Percentiles rank a stretch among this genome's conserved stretches.
Conservation (phyloP, 1,139 yeast genomes). For the Candida sp. region DNA sequence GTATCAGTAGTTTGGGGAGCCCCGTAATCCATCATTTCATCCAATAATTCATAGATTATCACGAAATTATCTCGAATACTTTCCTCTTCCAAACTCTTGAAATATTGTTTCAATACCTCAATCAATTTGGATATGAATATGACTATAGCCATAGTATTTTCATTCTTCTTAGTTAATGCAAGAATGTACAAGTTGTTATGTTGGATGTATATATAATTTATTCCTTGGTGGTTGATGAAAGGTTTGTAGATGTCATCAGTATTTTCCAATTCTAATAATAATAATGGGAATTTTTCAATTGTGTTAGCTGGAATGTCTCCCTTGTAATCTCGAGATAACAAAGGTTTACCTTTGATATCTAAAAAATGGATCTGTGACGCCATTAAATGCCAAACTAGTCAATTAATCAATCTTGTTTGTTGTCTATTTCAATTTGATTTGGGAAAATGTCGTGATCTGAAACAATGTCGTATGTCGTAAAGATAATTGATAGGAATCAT, state of each 20-base stretch:
- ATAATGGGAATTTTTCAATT: conserved; percentile 80
- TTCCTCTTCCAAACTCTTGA: conserved; percentile 89
- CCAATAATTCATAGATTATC: conserved; percentile 85
- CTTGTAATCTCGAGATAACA: conserved; percentile 84
- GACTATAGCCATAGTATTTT: conserved; percentile 77
- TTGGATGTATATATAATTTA: conserved; percentile 78
- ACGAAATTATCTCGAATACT: conserved; percentile 93
- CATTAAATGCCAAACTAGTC: conserved; percentile 39
- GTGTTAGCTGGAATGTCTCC: conserved; percentile 88
- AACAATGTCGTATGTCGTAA: not conserved
- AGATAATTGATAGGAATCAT: no score
- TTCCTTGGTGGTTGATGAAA: conserved; percentile 71
- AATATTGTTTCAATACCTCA: conserved; percentile 79
- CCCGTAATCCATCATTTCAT: conserved; percentile 99
- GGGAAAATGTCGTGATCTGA: not conserved
- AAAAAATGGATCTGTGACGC: conserved; percentile 92
- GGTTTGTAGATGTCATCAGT: conserved; percentile 62
- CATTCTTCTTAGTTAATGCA: conserved; percentile 77
- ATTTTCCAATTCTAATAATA: conserved; percentile 69
- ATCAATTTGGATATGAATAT: conserved; percentile 75
- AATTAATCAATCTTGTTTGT: not conserved
- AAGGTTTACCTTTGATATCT: conserved; percentile 86
- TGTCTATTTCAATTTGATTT: not conserved
- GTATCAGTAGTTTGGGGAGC: conserved; percentile 95
- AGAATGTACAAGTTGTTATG: conserved; percentile 84